Evolutionary conservation across 78 protist species (phyloP).

Genomic region (Thecamonas trahens): DNA sequence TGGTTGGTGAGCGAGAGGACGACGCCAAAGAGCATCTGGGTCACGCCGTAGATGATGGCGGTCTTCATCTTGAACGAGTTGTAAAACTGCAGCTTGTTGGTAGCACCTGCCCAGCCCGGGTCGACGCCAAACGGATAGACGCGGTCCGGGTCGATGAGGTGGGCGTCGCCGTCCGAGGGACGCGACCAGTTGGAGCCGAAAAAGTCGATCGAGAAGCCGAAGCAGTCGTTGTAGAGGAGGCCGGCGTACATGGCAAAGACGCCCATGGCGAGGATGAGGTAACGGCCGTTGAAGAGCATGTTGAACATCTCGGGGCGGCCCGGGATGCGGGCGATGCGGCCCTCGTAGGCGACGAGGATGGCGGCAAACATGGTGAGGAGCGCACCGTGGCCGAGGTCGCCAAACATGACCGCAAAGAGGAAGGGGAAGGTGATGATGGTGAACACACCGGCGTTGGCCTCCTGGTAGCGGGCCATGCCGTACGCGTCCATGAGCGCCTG

Average conservation of each 20-base stretch:
- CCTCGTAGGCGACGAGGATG: constrained; percentile 60
- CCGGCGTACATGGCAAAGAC: constrained; percentile 93
- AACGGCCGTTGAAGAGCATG: constrained; percentile 93
- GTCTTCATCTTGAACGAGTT: constrained; percentile 99
- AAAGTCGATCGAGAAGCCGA: constrained; percentile 46
- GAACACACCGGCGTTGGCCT: constrained; percentile 73
- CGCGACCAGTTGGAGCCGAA: constrained; percentile 18
- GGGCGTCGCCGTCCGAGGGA: not conserved
- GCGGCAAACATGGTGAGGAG: constrained; percentile 62
- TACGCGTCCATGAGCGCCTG: constrained; percentile 84
- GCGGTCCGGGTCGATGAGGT: not conserved
- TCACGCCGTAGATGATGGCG: constrained; percentile 92
- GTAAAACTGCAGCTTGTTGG: constrained; percentile 80
- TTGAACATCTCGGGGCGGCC: constrained; percentile 48
- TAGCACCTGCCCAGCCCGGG: constrained; percentile 67
- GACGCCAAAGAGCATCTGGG: constrained; percentile 90
- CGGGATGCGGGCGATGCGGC: not conserved
- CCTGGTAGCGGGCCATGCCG: constrained; percentile 85
- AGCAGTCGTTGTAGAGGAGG: constrained; percentile 94
- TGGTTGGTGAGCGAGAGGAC: constrained; percentile 68
- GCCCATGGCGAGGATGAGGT: constrained; percentile 94
- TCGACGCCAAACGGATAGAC: constrained; percentile 88
- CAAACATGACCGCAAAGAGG: constrained; percentile 99
- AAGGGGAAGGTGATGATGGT: constrained; percentile 98
- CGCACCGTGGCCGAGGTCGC: constrained; percentile 98